Conservation (phyloP, 1,284 basidiomycete species). For the Prillingera fragicola region DNA sequence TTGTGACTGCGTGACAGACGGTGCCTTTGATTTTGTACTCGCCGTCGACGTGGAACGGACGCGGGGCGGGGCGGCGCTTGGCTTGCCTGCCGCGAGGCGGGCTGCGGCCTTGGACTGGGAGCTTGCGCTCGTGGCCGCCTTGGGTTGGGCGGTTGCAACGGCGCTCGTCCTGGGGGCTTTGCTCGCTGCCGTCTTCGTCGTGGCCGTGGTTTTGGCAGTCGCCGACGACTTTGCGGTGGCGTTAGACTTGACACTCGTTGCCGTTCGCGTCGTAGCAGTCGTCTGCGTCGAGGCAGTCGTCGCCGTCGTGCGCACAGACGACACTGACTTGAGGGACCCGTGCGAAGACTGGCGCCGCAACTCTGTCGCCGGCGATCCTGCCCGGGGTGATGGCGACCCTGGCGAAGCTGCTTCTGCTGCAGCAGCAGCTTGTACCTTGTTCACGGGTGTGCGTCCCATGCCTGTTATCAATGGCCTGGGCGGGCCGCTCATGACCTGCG, state of each 20-base stretch:
- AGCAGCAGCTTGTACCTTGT: neutral
- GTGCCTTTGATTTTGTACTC: slow-evolving; percentile 6
- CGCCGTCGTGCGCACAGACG: slow-evolving; percentile 5
- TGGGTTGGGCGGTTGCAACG: too few species aligned
- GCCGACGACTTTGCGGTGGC: neutral
- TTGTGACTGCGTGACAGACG: slow-evolving; percentile 11
- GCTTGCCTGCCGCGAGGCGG: neutral
- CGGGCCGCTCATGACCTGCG: slow-evolving; percentile 18
- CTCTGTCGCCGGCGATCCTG: neutral
- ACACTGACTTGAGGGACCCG: too few species aligned
- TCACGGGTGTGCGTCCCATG: slow-evolving; percentile 1
- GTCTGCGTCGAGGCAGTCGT: slow-evolving; percentile 6
- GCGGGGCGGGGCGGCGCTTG: neutral
- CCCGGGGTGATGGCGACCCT: neutral
- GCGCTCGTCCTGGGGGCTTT: neutral
- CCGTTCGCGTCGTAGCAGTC: neutral
- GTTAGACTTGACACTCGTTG: neutral
- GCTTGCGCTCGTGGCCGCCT: neutral
- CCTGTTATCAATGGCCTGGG: slow-evolving; percentile 38
- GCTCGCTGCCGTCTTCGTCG: neutral
- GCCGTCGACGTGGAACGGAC: slow-evolving; percentile 8
- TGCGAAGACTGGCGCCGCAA: slow-evolving; percentile 7
- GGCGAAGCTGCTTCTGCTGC: neutral
- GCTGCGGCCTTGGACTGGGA: neutral
- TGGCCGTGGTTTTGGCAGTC: neutral